phyloP scores from a whole-genome alignment of 2,329 filamentous ascomycete genomes.

The Colletotrichum siamense region DNA sequence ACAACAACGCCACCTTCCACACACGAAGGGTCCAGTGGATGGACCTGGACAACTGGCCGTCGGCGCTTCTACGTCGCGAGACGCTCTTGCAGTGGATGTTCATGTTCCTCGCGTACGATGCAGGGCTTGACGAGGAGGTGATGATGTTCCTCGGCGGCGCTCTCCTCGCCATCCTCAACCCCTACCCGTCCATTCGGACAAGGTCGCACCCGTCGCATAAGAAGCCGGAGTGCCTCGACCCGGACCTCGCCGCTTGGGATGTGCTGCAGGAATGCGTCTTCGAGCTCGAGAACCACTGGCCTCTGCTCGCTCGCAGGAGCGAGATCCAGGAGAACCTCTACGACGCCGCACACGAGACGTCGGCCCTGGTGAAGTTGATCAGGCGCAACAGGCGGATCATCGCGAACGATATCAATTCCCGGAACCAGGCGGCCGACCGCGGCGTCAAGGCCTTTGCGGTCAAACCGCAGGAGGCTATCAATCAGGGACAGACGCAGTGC shows the following conservation, averaged over 20 bases:
- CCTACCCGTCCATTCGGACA: not conserved
- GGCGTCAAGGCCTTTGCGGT: not conserved
- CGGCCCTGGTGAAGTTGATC: not conserved
- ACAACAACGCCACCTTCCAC: not conserved
- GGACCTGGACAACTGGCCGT: not conserved
- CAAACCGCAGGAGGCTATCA: not conserved
- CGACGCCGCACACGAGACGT: not conserved
- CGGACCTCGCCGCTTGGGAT: not conserved
- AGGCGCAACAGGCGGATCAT: conserved; percentile 5
- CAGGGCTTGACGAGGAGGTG: conserved; percentile 5
- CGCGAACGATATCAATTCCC: not conserved
- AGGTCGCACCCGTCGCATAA: not conserved
- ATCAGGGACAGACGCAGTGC: not conserved
- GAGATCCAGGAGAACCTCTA: not conserved
- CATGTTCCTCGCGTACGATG: conserved; percentile 4
- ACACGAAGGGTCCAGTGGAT: not conserved
- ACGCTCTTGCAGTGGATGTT: not conserved
- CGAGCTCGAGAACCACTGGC: conserved; percentile 10
- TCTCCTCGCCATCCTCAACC: conserved; percentile 15
- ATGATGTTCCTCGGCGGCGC: conserved; percentile 2
- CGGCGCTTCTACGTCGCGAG: not conserved
- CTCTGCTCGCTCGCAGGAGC: not conserved
- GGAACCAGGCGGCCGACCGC: not conserved
- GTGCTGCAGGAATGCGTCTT: conserved; percentile 11
- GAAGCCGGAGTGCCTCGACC: not conserved